Evolutionary conservation across 176 grass and related monocot species (phyloP).

Genomic region (Zea luxurians): DNA sequence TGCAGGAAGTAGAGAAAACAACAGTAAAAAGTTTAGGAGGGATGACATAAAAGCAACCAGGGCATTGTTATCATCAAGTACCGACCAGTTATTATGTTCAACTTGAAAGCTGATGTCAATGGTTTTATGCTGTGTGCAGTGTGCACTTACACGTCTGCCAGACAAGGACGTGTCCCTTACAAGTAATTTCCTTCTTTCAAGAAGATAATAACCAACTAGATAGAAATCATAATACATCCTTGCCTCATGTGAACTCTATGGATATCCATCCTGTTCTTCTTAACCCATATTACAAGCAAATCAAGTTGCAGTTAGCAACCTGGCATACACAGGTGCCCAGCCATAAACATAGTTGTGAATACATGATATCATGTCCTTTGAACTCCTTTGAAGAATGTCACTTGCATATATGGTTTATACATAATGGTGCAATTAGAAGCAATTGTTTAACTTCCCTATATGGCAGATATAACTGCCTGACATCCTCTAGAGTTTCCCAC

Average conservation of each 20-base stretch:
- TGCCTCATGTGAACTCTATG: background rate
- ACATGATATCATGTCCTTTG: background rate
- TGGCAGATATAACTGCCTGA: background rate
- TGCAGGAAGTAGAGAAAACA: background rate
- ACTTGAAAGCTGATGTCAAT: conserved; percentile 9
- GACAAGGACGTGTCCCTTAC: background rate
- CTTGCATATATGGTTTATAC: background rate
- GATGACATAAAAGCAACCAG: conserved; percentile 2
- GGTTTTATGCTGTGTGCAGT: background rate
- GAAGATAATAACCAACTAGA: background rate
- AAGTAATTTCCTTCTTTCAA: background rate
- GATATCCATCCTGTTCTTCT: background rate
- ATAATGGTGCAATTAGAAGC: background rate
- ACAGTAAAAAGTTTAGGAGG: background rate
- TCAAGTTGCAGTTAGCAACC: background rate
- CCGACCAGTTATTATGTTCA: conserved; percentile 27
- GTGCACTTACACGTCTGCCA: background rate
- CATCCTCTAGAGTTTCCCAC: conserved; percentile 1
- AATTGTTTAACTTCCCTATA: background rate
- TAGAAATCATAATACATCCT: background rate
- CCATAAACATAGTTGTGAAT: background rate
- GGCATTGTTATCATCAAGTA: background rate
- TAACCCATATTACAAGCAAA: conserved; percentile 14
- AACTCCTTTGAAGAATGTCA: background rate
- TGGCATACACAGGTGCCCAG: background rate